Base-by-base conservation (phyloP, 257 asterid genomes). In the Galeopsis tetrahit region DNA sequence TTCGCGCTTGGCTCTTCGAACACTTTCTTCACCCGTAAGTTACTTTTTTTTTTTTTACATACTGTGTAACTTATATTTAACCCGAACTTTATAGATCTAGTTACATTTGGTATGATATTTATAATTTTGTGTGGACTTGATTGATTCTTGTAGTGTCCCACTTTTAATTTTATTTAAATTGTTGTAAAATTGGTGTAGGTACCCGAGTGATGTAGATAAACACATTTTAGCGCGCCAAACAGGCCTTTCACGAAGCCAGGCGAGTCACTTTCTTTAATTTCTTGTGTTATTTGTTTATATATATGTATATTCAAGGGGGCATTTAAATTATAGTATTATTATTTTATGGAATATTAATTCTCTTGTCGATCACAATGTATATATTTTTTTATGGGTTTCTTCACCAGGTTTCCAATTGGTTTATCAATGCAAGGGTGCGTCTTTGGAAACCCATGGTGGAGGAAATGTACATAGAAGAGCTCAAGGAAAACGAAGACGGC, bases 391-490 rank as follows among this genome's bases (percentile, higher is more conserved):
- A 43, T 68, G 15, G 35, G n/a, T 33, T 51, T 40, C 17, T 21
- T 42, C 10, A 6, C 33, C 34, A 93, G 98, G 98, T 93, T 43
- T 93, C 98, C 2, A 93, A 93, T 66, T 93, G 98, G 98, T 91
- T 93, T 75, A 93, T 93, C 70, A 91, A 93, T 69, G 98, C 97
- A 2, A 84, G 98, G 66, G 97, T 94, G 65, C 85, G 98, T 82
- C 80, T 94, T 31, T 94, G 98, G 98, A 94, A 94, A 38, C 98
- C 98, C n/a, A 94, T 94, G 98, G 97, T 94, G 68, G 98, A 94
- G 75, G 97, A 94, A 75, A 94, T 94, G 98, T 94, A 94, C 73
- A 34, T 83, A 7, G 96, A 94, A 70, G 99, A 94, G 82, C 82
- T 74, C 0, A 93, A 93, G 53, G 98, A 88, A 40, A 63, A 68